phyloP scores from a whole-genome alignment of 2,329 filamentous ascomycete genomes.

The Colletotrichum eleusines region DNA sequence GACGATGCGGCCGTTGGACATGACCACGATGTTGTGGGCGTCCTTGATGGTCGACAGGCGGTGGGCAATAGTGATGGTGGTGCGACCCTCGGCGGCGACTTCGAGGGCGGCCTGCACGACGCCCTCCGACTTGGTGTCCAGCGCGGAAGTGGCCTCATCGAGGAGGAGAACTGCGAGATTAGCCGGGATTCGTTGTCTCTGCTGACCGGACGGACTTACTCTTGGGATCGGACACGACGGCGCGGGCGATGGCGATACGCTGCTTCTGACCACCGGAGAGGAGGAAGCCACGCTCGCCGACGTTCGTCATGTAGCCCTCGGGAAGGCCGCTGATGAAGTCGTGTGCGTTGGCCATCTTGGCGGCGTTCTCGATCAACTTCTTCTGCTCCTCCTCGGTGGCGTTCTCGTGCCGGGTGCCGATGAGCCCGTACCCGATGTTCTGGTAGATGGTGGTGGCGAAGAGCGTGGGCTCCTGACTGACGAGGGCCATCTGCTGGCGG shows the following conservation, averaged over 20 bases:
- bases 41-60: constrained; percentile 93
- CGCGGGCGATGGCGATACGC: constrained; percentile 92
- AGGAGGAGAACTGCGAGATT: constrained; percentile 76
- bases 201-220: constrained; percentile 54
- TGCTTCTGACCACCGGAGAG: constrained; percentile 97
- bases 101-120: constrained; percentile 95
- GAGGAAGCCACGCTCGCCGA: constrained; percentile 94
- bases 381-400: constrained; percentile 75
- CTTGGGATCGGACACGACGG: constrained; percentile 91
- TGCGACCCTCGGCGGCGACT: constrained; percentile 84
- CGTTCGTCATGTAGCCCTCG: constrained; percentile 91
- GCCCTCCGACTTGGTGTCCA: constrained; percentile 95
- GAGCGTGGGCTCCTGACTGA: constrained; percentile 92
- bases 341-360: constrained; percentile 92
- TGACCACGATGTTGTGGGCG: constrained; percentile 96
- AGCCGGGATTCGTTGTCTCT: constrained; percentile 26
- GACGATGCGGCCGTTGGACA: constrained; percentile 85
- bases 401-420: constrained; percentile 82
- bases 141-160: constrained; percentile 92
- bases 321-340: constrained; percentile 88
- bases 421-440: constrained; percentile 91
- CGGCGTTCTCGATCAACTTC: constrained; percentile 81
- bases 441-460: constrained; percentile 91
- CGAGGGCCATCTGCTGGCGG: constrained; percentile 90
- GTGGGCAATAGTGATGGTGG: constrained; percentile 96